These are phyloP conservation scores for Ophiostoma sp. DNA, from an alignment of 2,329 filamentous ascomycete species.

Conservation along the genomic window DNA sequence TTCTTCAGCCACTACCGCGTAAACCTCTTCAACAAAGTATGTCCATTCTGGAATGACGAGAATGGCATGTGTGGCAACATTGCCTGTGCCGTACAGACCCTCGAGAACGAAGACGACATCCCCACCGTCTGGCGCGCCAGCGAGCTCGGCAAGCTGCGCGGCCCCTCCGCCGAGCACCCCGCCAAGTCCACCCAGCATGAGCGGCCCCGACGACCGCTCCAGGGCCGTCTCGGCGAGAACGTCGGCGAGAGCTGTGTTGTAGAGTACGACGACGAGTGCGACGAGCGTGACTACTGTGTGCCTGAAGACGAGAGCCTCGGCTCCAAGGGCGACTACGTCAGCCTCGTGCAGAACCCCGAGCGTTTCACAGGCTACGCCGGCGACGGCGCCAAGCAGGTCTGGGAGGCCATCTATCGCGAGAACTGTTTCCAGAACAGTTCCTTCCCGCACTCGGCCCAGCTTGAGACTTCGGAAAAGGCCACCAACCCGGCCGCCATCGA, in stretches of 20 bases:
- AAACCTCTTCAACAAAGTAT: constrained; percentile 89
- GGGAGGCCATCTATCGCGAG: constrained; percentile 94
- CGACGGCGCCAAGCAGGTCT: constrained; percentile 78
- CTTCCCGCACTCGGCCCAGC: constrained; percentile 53
- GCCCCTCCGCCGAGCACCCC: constrained; percentile 85
- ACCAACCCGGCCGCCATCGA: constrained; percentile 52
- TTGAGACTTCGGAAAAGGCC: constrained; percentile 43
- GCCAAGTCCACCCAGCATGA: constrained; percentile 67
- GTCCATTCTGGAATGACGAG: constrained; percentile 93
- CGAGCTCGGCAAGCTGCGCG: constrained; percentile 86
- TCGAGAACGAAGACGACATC: constrained; percentile 93
- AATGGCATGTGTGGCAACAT: constrained; percentile 95
- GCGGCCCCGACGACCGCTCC: constrained; percentile 65
- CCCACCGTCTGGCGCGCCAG: constrained; percentile 86
- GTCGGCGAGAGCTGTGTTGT: constrained; percentile 95
- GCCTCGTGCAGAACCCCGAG: constrained; percentile 86
- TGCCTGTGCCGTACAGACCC: constrained; percentile 88
- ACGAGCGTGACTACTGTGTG: constrained; percentile 93
- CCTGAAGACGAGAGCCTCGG: constrained; percentile 85
- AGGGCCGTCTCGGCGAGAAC: constrained; percentile 74
- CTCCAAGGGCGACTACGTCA: constrained; percentile 93
- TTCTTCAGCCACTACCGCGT: constrained; percentile 98
- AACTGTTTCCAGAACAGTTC: constrained; percentile 82
- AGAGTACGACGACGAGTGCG: constrained; percentile 95
- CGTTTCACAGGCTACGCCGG: constrained; percentile 92